Conservation (phyloP, 805 yeast species). For the Deakozyma indianensis region DNA sequence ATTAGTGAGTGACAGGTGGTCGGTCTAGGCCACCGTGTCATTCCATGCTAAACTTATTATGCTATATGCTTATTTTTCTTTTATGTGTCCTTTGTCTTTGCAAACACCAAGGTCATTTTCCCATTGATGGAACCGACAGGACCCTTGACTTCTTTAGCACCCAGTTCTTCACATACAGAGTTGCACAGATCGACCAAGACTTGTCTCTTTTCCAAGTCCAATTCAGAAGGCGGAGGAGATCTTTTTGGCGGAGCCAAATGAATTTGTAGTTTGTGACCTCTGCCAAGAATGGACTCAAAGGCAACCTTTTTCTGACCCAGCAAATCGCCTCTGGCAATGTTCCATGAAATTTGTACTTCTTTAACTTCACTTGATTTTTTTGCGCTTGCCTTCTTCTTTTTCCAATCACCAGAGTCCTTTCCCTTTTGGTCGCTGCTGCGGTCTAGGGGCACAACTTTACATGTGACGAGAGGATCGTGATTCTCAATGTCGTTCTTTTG, state of each 20-base stretch:
- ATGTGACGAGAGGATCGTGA: constrained; percentile 13
- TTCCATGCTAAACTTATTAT: too few species aligned
- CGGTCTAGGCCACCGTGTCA: background rate
- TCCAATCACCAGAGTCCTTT: constrained; percentile 1
- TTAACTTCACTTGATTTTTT: constrained; percentile 8
- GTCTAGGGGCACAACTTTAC: constrained; percentile 10
- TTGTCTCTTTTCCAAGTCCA: constrained; percentile 18
- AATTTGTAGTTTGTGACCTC: constrained; percentile 17
- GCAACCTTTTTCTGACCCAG: constrained; percentile 19
- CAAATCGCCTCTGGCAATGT: constrained; percentile 18
- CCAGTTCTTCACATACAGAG: constrained; percentile 12
- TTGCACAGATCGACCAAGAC: constrained; percentile 12
- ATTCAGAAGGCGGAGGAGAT: constrained; percentile 6
- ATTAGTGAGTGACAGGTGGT: constrained; percentile 1
- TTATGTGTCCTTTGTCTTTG: background rate
- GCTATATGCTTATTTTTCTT: background rate
- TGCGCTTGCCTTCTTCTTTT: constrained; percentile 5
- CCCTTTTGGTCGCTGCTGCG: background rate
- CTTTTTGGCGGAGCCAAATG: constrained; percentile 8
- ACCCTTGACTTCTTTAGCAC: constrained; percentile 9
- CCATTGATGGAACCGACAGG: constrained; percentile 13
- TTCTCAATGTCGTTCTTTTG: constrained; percentile 2
- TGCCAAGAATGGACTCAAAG: constrained; percentile 16
- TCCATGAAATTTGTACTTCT: constrained; percentile 20
- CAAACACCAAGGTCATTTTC: constrained; percentile 8